Evolutionary conservation across 2,329 filamentous ascomycete genomes (phyloP).

Genomic region (Colletotrichum lupini): DNA sequence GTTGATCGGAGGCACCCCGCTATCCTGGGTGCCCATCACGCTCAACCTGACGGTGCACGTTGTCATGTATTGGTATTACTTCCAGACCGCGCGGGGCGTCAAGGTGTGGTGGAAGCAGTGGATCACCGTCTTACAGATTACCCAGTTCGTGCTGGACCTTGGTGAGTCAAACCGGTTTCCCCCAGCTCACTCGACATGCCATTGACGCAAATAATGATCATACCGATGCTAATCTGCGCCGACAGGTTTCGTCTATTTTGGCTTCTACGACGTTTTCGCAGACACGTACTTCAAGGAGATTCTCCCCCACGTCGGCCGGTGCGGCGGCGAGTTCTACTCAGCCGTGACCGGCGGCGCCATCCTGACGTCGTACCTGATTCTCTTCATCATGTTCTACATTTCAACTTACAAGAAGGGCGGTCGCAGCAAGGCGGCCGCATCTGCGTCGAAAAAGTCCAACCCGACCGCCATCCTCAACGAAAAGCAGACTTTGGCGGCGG

Average conservation of each 20-base stretch:
- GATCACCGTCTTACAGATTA: slow-evolving; percentile 90
- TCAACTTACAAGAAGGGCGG: slow-evolving; percentile 49
- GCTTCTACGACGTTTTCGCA: slow-evolving; percentile 82
- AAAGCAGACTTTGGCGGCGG: slow-evolving; percentile 2
- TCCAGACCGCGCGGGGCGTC: slow-evolving; percentile 88
- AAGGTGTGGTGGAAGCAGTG: slow-evolving; percentile 97
- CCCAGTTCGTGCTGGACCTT: slow-evolving; percentile 89
- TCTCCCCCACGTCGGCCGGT: slow-evolving; percentile 76
- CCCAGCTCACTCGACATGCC: no score
- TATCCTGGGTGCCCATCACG: slow-evolving; percentile 87
- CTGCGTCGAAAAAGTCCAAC: slow-evolving; percentile 3
- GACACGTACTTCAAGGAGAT: slow-evolving; percentile 73
- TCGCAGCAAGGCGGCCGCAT: background rate
- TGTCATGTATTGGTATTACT: slow-evolving; percentile 98
- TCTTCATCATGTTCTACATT: slow-evolving; percentile 84
- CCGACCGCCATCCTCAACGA: background rate
- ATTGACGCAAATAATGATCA: no score
- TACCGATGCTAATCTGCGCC: background rate
- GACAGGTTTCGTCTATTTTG: slow-evolving; percentile 66
- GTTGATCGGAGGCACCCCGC: slow-evolving; percentile 83
- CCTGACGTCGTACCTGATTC: slow-evolving; percentile 79
- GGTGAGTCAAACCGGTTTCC: slow-evolving; percentile 62
- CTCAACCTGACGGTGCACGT: slow-evolving; percentile 89
- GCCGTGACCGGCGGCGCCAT: slow-evolving; percentile 79
- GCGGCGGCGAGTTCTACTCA: slow-evolving; percentile 83